Base-by-base conservation (phyloP, 768 basidiomycete species). In the Rhizopogon vinicolor region DNA sequence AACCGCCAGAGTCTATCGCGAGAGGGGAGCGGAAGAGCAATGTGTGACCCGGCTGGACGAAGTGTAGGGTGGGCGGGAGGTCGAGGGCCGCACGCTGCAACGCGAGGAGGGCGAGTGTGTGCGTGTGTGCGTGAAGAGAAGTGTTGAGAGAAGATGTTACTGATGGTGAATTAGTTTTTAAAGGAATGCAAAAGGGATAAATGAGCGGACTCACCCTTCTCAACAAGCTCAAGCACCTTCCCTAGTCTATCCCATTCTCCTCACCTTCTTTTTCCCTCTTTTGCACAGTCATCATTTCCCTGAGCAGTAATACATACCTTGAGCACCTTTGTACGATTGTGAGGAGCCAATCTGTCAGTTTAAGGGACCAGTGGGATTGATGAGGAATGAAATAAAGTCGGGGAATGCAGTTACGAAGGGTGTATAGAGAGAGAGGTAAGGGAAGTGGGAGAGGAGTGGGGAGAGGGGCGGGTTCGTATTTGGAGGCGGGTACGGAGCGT, bases 221-320 rank as follows among this genome's bases (percentile, higher is more conserved):
- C 84, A 2, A 92, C 86, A 12, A 91, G 77, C 0, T 74, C 73
- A 60, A 85, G 83, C 1, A 81, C 87, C 40, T 78, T 72, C 33
- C 75, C 77, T 25, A 93, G 74, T 29, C 81, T 81, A 3, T 72
- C 72, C 63, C 86, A 76, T 65, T 93, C 92, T n/a, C 79, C 57
- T 89, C 86, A 5, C 35, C 48, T 25, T 49, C 48, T 14, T 37
- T 49, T 3, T 83, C 82, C 4, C 74, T 70, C 39, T 79, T 78
- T 14, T 87, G 90, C 56, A 83, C 81, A n/a, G 68, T 67, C 37
- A 92, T 82, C 39, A 94, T 76, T 65, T 95, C 92, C 68, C 86
- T 91, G 51, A 95, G 78, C 10, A 95, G 74, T 10, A 95, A 78
- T 7, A 93, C 78, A 65, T 94, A 94, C 54, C 93, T 80, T 4